These are phyloP conservation scores for Ophiosphaerella korrae DNA, from an alignment of 2,329 filamentous ascomycete genomes.

Conservation along the genomic window DNA sequence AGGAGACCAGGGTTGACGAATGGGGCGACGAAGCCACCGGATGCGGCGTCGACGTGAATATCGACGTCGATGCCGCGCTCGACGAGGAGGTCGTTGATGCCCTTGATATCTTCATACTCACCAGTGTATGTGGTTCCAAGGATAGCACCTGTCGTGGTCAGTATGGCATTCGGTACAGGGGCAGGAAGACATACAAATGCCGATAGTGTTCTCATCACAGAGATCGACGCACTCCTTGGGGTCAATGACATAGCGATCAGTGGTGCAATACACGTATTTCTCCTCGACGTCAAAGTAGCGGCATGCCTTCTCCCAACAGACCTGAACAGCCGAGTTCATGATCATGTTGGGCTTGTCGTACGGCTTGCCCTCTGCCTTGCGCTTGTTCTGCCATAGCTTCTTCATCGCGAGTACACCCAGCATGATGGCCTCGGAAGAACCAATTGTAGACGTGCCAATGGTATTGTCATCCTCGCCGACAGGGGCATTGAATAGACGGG, in stretches of 20 bases:
- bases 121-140: constrained; percentile 94
- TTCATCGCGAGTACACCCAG: constrained; percentile 89
- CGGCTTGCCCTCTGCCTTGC: constrained; percentile 81
- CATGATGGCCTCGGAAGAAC: constrained; percentile 81
- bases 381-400: constrained; percentile 87
- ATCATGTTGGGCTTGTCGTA: constrained; percentile 83
- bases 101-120: constrained; percentile 89
- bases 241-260: constrained; percentile 67
- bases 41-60: constrained; percentile 93
- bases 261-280: constrained; percentile 71
- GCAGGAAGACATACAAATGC: constrained; percentile 66
- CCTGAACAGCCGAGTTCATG: constrained; percentile 95
- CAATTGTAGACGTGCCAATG: constrained; percentile 86
- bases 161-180: background rate
- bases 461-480: constrained; percentile 63
- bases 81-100: constrained; percentile 83
- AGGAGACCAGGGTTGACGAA: constrained; percentile 83
- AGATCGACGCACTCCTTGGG: constrained; percentile 65
- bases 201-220: constrained; percentile 76
- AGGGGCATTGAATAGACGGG: constrained; percentile 78
- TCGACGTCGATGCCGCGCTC: constrained; percentile 76
- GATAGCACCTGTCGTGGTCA: constrained; percentile 60
- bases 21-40: constrained; percentile 89
- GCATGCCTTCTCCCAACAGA: constrained; percentile 88
- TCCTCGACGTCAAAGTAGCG: constrained; percentile 94